These are phyloP conservation scores for Udeniomyces megalosporus DNA, from an alignment of 768 basidiomycete genomes.

Conservation along the genomic window DNA sequence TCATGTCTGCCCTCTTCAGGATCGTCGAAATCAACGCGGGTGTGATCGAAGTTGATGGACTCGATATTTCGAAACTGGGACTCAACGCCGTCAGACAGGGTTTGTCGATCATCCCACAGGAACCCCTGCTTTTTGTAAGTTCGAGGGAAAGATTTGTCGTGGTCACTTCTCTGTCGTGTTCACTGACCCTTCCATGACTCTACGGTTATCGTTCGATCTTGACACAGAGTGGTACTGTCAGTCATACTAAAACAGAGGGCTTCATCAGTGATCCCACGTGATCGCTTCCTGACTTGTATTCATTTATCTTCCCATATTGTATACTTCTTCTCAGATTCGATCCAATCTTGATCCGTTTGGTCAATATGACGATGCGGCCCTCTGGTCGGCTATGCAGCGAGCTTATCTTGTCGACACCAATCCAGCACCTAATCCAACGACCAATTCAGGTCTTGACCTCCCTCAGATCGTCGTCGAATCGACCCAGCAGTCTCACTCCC, in stretches of 20 bases:
- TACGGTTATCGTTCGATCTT: too few relatives aligned
- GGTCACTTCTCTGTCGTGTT: background rate
- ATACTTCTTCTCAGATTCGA: conserved; percentile 29
- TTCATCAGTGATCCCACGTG: too few relatives aligned
- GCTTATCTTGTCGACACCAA: conserved; percentile 46
- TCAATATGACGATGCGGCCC: conserved; percentile 52
- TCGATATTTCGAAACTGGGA: conserved; percentile 69
- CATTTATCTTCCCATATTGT: too few relatives aligned
- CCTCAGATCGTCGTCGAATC: too few relatives aligned
- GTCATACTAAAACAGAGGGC: too few relatives aligned
- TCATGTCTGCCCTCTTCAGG: conserved; percentile 57
- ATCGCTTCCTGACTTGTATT: too few relatives aligned
- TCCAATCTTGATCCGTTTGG: conserved; percentile 83
- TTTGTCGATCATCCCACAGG: conserved; percentile 26
- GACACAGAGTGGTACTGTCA: too few relatives aligned
- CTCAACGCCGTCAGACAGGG: conserved; percentile 44
- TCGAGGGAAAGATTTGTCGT: too few relatives aligned
- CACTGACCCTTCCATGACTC: too few relatives aligned
- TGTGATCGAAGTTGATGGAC: conserved; percentile 57
- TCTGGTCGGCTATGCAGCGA: conserved; percentile 78
- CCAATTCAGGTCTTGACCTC: too few relatives aligned
- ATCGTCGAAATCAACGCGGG: conserved; percentile 65
- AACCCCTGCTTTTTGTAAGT: conserved; percentile 33
- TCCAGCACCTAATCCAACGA: background rate
- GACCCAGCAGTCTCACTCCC: conserved; percentile 19